These are phyloP conservation scores for Typha latifolia DNA, from an alignment of 176 grass and related monocot species.

Conservation along the genomic window DNA sequence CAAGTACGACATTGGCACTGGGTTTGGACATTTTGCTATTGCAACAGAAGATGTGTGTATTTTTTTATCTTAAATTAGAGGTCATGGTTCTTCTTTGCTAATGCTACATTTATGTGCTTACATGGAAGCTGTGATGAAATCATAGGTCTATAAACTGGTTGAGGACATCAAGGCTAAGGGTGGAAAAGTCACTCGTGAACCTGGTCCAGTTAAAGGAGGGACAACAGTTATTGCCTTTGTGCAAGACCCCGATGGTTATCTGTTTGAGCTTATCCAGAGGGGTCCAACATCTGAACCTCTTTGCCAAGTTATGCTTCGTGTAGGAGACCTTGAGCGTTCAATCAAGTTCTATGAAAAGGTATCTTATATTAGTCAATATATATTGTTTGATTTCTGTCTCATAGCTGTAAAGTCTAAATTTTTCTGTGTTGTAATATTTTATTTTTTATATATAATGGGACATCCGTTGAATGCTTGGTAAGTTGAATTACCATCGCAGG, in stretches of 20 bases:
- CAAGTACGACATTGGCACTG: conserved; percentile 90
- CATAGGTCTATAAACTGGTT: conserved; percentile 72
- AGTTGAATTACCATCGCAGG: too few species aligned
- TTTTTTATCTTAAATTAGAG: conserved; percentile 5
- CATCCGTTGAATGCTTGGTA: too few species aligned
- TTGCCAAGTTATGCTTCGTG: conserved; percentile 97
- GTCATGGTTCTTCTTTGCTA: neutral
- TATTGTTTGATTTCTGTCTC: neutral
- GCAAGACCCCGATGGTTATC: conserved; percentile 83
- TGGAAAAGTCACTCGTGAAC: conserved; percentile 84
- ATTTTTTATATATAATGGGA: too few species aligned
- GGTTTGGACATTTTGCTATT: conserved; percentile 98
- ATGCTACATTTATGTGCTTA: conserved; percentile 4
- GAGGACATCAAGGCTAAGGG: conserved; percentile 48
- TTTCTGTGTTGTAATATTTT: too few species aligned
- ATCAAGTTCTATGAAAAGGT: conserved; percentile 97
- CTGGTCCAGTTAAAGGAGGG: conserved; percentile 93
- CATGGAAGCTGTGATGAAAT: conserved; percentile 18
- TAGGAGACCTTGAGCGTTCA: conserved; percentile 79
- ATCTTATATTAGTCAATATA: conserved; percentile 3
- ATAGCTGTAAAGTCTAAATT: too few species aligned
- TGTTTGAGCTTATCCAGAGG: conserved; percentile 91
- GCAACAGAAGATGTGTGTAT: conserved; percentile 71
- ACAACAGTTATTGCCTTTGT: conserved; percentile 87
- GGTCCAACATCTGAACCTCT: conserved; percentile 78